Evolutionary conservation across 1,284 basidiomycete genomes (phyloP).

Genomic region (Chondrostereum purpureum): DNA sequence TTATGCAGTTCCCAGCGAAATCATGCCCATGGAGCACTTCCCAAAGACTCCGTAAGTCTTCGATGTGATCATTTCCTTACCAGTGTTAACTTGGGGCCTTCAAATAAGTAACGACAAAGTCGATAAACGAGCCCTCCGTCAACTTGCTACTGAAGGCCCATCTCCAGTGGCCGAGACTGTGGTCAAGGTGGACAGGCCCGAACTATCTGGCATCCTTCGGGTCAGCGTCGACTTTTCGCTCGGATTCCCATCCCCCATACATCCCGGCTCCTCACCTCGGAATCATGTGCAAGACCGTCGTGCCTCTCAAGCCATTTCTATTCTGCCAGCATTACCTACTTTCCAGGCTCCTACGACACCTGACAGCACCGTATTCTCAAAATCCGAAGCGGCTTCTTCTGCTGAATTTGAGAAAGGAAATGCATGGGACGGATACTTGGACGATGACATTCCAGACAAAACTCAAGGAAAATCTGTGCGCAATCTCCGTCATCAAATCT

Average conservation of each 20-base stretch:
- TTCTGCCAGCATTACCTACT: neutral
- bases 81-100: neutral
- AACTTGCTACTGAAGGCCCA: constrained; percentile 28
- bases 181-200: neutral
- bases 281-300: neutral
- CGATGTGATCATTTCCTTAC: constrained; percentile 6
- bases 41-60: constrained; percentile 42
- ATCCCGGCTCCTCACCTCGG: neutral
- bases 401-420: constrained; percentile 23
- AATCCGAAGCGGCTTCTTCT: constrained; percentile 21
- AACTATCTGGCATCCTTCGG: neutral
- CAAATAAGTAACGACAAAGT: constrained; percentile 40
- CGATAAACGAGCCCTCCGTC: constrained; percentile 43
- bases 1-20: constrained; percentile 49
- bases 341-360: neutral
- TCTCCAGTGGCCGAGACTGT: constrained; percentile 12
- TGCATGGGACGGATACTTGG: constrained; percentile 44
- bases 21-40: constrained; percentile 35
- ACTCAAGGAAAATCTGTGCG: constrained; percentile 37
- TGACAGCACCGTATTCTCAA: neutral
- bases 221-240: neutral
- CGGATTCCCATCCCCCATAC: neutral
- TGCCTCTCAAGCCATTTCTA: neutral
- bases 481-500: constrained; percentile 48
- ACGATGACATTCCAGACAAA: constrained; percentile 46